Evolutionary conservation across 192 early-diverging fungal species (phyloP), one percentile per base, ranked within the genome.

Genomic region (Rhizoclosmatium globosum): DNA sequence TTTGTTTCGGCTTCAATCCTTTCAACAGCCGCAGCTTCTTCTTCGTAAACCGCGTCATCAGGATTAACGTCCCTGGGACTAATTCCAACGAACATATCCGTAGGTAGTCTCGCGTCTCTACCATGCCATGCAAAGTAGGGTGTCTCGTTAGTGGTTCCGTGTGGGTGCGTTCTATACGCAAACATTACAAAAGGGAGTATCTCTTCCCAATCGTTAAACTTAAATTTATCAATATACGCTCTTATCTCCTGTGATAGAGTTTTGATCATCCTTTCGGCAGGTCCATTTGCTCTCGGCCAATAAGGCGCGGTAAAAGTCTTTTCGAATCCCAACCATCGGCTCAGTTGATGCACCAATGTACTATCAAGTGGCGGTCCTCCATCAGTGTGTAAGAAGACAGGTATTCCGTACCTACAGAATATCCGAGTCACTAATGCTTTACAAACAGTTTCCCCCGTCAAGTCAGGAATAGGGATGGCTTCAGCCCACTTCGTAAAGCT

Each of bases 251-350:
- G 53, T 56, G 53, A 56, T 9, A 56, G 53, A 56, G 53, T 56
- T 56, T 56, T 56, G 53, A 56, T 56, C 19, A 56, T 9, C 19
- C 53, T 9, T 56, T 56, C 53, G 19, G 19, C 53, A n/a, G 53
- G 53, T n/a, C n/a, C 53, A 56, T 56, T 56, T 56, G 53, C 53
- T 9, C 53, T 9, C 11, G 53, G 53, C 53, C 53, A 56, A 56
- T 56, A 56, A 15, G 53, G 53, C 53, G 53, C 53, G 53, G 53
- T 56, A 56, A 56, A 56, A 9, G 53, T 56, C 53, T 56, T 56
- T 9, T n/a, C 19, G 53, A 56, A 56, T n/a, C 53, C 53, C 11
- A 56, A n/a, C 53, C 9, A 15, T n/a, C 19, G 9, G 53, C 53
- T 56, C 11, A 56, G 53, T n/a, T 56, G 11, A 9, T n/a, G 9